Conservation (phyloP, 1,284 basidiomycete species). For the Marasmius oreades region DNA sequence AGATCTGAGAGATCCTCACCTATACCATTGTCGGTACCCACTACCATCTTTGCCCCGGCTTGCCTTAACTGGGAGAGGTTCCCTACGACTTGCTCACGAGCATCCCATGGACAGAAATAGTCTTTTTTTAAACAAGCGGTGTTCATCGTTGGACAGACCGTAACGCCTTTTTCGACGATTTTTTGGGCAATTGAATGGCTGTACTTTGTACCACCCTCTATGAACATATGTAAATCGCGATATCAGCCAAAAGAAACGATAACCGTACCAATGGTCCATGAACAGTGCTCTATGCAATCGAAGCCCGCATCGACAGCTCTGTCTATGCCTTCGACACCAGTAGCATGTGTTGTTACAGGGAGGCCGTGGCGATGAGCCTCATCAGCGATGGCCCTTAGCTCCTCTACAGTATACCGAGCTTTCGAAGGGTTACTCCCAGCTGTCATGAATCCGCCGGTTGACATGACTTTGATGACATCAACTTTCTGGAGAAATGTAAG, state of each 20-base stretch:
- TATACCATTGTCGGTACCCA: slow-evolving; percentile 12
- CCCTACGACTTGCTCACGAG: slow-evolving; percentile 8
- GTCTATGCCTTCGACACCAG: slow-evolving; percentile 13
- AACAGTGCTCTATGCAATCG: slow-evolving; percentile 15
- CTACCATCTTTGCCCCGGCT: slow-evolving; percentile 8
- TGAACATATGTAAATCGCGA: not conserved
- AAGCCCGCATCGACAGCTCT: slow-evolving; percentile 12
- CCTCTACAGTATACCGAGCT: slow-evolving; percentile 13
- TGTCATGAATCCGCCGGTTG: slow-evolving; percentile 15
- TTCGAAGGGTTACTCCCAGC: slow-evolving; percentile 12
- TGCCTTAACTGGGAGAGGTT: slow-evolving; percentile 9
- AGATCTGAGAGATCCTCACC: slow-evolving; percentile 1
- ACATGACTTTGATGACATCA: slow-evolving; percentile 16
- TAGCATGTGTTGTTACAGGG: slow-evolving; percentile 13
- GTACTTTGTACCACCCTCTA: slow-evolving; percentile 11
- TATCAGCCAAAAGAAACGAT: not conserved
- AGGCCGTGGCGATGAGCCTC: slow-evolving; percentile 10
- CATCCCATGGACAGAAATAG: slow-evolving; percentile 13
- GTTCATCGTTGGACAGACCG: slow-evolving; percentile 14
- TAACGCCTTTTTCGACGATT: slow-evolving; percentile 8
- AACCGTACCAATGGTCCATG: slow-evolving; percentile 11
- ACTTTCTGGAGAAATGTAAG: slow-evolving; percentile 5
- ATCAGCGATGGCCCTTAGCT: slow-evolving; percentile 12
- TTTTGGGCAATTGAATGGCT: slow-evolving; percentile 8
- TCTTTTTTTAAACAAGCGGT: slow-evolving; percentile 12